Evolutionary conservation across 345 rosid species (phyloP).

Genomic region (Populus deltoides): DNA sequence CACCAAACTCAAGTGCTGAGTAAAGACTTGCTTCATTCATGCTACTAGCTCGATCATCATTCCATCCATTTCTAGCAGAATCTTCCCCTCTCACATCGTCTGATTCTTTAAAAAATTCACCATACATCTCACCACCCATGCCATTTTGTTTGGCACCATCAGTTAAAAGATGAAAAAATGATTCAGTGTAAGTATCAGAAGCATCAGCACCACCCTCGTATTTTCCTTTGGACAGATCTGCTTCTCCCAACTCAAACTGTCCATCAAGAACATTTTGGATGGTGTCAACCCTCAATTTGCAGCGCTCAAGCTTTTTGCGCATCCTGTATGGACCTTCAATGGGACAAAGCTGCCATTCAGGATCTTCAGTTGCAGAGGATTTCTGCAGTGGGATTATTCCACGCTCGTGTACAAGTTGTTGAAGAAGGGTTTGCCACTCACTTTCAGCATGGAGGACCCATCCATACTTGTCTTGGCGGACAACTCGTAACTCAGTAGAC

Average conservation of each 20-base stretch:
- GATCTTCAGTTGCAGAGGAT: constrained; percentile 55
- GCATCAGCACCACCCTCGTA: constrained; percentile 53
- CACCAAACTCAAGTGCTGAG: constrained; percentile 91
- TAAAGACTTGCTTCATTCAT: constrained; percentile 94
- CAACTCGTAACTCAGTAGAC: constrained; percentile 98
- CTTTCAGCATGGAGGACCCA: constrained; percentile 99
- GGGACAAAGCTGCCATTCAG: constrained; percentile 99
- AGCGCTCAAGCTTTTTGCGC: constrained; percentile 97
- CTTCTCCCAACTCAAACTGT: constrained; percentile 68
- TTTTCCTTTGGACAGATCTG: constrained; percentile 54
- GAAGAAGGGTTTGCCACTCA: constrained; percentile 96
- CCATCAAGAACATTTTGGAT: constrained; percentile 77
- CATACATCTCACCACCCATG: constrained; percentile 54
- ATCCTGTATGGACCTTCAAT: constrained; percentile 99
- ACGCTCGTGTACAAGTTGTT: constrained; percentile 94
- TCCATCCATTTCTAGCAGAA: constrained; percentile 74
- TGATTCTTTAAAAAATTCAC: constrained; percentile 51
- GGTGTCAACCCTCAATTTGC: constrained; percentile 74
- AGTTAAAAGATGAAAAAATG: constrained; percentile 54
- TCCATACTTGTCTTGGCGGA: constrained; percentile 98
- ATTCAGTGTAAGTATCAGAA: constrained; percentile 68
- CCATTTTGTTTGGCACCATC: constrained; percentile 37
- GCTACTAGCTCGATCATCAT: constrained; percentile 85
- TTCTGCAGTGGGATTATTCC: constrained; percentile 87
- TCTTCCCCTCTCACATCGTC: constrained; percentile 49